Evolutionary conservation across 2,329 filamentous ascomycete species (phyloP).

Genomic region (Bipolaris sorokiniana): DNA sequence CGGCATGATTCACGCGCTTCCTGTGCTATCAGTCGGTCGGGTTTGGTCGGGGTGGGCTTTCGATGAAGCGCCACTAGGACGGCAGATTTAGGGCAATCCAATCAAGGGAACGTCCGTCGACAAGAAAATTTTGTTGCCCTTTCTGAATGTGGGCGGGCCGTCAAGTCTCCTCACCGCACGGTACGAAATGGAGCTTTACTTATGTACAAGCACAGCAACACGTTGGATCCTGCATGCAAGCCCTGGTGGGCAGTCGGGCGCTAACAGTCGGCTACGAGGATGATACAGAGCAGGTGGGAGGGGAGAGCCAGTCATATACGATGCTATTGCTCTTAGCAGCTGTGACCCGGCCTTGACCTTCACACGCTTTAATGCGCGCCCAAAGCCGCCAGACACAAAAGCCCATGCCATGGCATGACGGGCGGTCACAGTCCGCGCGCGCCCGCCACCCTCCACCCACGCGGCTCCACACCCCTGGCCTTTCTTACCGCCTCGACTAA

Average conservation of each 20-base stretch:
- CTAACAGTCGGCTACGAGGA: slow-evolving; percentile 13
- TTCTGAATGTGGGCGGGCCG: slow-evolving; percentile 21
- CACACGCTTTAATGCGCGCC: slow-evolving; percentile 18
- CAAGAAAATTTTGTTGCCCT: slow-evolving; percentile 19
- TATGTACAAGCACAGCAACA: slow-evolving; percentile 20
- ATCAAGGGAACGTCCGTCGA: slow-evolving; percentile 4
- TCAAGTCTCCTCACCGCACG: slow-evolving; percentile 18
- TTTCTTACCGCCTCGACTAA: slow-evolving; percentile 21
- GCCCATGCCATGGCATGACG: slow-evolving; percentile 3
- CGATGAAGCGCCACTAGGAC: slow-evolving; percentile 12
- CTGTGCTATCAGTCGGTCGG: slow-evolving; percentile 25
- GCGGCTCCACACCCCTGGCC: slow-evolving; percentile 13
- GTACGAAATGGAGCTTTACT: slow-evolving; percentile 20
- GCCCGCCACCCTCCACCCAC: neutral
- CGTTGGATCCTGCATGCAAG: slow-evolving; percentile 18
- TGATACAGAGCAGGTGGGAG: slow-evolving; percentile 9
- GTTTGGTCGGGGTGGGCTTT: neutral
- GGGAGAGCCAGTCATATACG: slow-evolving; percentile 18
- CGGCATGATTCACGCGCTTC: slow-evolving; percentile 41
- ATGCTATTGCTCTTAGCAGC: slow-evolving; percentile 6
- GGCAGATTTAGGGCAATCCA: slow-evolving; percentile 11
- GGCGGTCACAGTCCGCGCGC: slow-evolving; percentile 5
- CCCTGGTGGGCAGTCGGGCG: slow-evolving; percentile 15
- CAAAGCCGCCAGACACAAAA: slow-evolving; percentile 9
- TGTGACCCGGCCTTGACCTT: slow-evolving; percentile 6